phyloP scores from a whole-genome alignment of 805 yeast species.

The Metschnikowia hibisci region DNA sequence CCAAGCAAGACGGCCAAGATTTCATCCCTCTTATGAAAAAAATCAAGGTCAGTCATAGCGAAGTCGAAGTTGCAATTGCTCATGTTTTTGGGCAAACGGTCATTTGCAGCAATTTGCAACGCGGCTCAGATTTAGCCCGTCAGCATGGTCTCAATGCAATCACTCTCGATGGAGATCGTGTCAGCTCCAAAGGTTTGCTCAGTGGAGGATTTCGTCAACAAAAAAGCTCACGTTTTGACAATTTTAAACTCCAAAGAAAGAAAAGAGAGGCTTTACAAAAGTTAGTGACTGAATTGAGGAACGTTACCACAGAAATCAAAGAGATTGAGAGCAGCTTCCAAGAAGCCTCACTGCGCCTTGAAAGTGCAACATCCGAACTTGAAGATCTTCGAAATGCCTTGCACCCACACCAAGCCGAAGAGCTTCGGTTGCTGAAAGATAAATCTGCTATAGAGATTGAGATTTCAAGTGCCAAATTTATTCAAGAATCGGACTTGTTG shows the following conservation, averaged over 20 bases:
- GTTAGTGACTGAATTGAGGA: conserved; percentile 33
- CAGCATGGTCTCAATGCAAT: conserved; percentile 64
- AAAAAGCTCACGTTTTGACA: conserved; percentile 64
- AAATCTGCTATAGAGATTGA: conserved; percentile 44
- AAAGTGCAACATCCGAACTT: conserved; percentile 30
- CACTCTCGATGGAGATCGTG: conserved; percentile 89
- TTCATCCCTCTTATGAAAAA: conserved; percentile 78
- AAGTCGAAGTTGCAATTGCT: conserved; percentile 60
- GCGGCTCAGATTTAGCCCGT: conserved; percentile 65
- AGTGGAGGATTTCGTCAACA: conserved; percentile 85
- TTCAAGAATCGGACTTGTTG: conserved; percentile 30
- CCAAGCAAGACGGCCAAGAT: conserved; percentile 52
- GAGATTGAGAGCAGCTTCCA: conserved; percentile 52
- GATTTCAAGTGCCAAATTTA: conserved; percentile 26
- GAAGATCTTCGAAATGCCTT: conserved; percentile 42
- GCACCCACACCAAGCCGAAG: conserved; percentile 42
- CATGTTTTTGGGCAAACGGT: conserved; percentile 81
- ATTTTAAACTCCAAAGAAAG: conserved; percentile 52
- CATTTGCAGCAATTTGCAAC: conserved; percentile 65
- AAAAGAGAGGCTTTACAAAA: conserved; percentile 43
- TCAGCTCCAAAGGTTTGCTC: conserved; percentile 76
- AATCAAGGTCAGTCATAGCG: conserved; percentile 53
- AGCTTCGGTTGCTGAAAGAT: conserved; percentile 41
- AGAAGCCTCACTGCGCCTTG: conserved; percentile 42
- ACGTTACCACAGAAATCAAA: conserved; percentile 33